Base-by-base conservation (phyloP, 1,284 basidiomycete genomes). In the Coniophora puteana region DNA sequence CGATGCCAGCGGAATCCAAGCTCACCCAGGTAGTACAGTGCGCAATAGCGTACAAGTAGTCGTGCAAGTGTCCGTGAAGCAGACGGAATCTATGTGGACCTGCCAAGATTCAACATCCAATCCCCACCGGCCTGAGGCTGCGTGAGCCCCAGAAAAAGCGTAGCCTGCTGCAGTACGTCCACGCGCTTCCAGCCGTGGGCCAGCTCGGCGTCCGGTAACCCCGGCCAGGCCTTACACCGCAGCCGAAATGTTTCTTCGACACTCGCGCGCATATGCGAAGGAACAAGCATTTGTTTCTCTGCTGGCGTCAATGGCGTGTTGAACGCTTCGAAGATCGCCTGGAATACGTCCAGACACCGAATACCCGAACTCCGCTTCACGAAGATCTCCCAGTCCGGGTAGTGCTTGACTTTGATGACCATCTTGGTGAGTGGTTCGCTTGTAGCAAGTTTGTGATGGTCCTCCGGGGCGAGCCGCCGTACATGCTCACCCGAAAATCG, bases 331-430 rank as follows among this genome's bases (percentile, higher is more conserved):
- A 74, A 69, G 16, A 83, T 75, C 13, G 67, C 71, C 30, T 68
- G 54, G 51, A 76, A 79, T 22, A 83, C 67, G 42, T 83, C 80
- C 13, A 68, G 57, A 50, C 74, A 71, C 21, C 68, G 61, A 17
- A 77, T 61, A 3, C 71, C 75, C 24, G 52, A 53, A 17, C 58
- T 41, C 21, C 65, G 62, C 30, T 59, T 59, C 40, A 78, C 66
- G 31, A 59, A 49, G 40, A 82, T 61, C 7, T 65, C 63, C 70
- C 74, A 79, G 16, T 47, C 44, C 1, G 58, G 49, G 8, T 54
- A 38, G 5, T 54, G 54, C 14, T 58, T 50, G 23, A 59, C 62
- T 7, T 45, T 40, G 41, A 72, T 65, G 14, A 52, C 49, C 66
- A 71, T 69, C 38, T 62, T 56, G 1, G 55, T 62, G 38, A 65